These are phyloP conservation scores for Neonectria faginata DNA, from an alignment of 2,329 filamentous ascomycete genomes.

Conservation along the genomic window DNA sequence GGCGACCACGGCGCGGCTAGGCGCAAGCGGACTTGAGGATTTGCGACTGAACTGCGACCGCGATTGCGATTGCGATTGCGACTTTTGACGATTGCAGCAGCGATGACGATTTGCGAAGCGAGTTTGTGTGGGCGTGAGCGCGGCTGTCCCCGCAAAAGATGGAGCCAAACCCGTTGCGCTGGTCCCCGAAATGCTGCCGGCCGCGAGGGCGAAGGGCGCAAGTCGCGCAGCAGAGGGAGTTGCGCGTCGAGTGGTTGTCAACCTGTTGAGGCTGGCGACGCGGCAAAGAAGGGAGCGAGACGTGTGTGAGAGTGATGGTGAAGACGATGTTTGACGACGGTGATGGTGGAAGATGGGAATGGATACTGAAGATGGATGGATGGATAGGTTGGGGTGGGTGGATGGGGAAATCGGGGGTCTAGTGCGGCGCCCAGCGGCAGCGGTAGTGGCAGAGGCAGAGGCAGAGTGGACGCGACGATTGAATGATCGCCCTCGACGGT, in stretches of 20 bases:
- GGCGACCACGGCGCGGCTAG: slow-evolving; percentile 10
- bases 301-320: slow-evolving; percentile 18
- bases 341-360: slow-evolving; percentile 8
- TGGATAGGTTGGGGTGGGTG: slow-evolving; percentile 21
- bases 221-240: not conserved
- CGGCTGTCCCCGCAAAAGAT: slow-evolving; percentile 26
- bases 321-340: slow-evolving; percentile 1
- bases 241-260: slow-evolving; percentile 9
- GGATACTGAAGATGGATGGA: slow-evolving; percentile 22
- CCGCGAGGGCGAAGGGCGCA: slow-evolving; percentile 5
- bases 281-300: slow-evolving; percentile 8
- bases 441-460: not conserved
- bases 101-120: slow-evolving; percentile 17
- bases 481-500: slow-evolving; percentile 17
- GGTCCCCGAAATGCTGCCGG: slow-evolving; percentile 25
- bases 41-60: slow-evolving; percentile 3
- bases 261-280: slow-evolving; percentile 18
- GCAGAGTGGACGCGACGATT: slow-evolving; percentile 13
- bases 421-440: slow-evolving; percentile 30
- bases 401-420: slow-evolving; percentile 30
- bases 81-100: not conserved
- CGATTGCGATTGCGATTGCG: not conserved
- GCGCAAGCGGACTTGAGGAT: slow-evolving; percentile 8
- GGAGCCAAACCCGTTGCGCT: slow-evolving; percentile 25
- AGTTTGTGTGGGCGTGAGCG: not conserved